Base-by-base conservation (phyloP, 768 basidiomycete species). In the Amanita brunnescens region DNA sequence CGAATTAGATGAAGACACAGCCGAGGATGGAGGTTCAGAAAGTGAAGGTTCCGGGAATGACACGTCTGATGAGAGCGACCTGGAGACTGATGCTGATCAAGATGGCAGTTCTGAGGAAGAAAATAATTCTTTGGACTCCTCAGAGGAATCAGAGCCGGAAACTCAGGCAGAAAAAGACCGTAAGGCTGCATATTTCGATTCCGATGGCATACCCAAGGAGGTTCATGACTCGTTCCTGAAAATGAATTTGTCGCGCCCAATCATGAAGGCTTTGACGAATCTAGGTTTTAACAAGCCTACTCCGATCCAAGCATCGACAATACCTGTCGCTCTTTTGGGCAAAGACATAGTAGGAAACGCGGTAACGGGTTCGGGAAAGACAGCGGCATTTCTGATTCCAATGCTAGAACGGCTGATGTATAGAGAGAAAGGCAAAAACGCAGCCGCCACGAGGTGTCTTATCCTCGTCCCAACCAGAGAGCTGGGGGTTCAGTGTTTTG, bases 281-380 rank as follows among this genome's bases (percentile, higher is more conserved):
- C 73, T 98, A 13, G 80, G 81, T 33, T 92, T 94, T 59, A 68
- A 75, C 41, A 83, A 78, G 29, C 96, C 96, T 6, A 99, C 96
- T 1, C 96, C 96, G 1, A 98, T 99, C 45, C 96, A 99, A 68
- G 83, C 89, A 2, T 84, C 89, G 38, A 87, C 94, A 10, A 91
- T 99, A 49, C 96, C 96, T 14, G 83, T 93, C 38, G 95, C 93
- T 20, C 78, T 99, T 16, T 65, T 94, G 20, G 96, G 96, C 46
- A 93, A 96, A 63, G 96, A 99, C 64, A 79, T 99, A 33, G 93
- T 99, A 48, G 96, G 95, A 29, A 86, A 81, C 53, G 95, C 96
- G 16, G 90, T 95, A 14, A 99, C 96, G 14, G 96, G 96, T 54
- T 96, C 93, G 4, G 96, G 96, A 54, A 99, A 99, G 73, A 99